Conservation (phyloP, 805 yeast species). For the Tetrapisispora iriomotensis region DNA sequence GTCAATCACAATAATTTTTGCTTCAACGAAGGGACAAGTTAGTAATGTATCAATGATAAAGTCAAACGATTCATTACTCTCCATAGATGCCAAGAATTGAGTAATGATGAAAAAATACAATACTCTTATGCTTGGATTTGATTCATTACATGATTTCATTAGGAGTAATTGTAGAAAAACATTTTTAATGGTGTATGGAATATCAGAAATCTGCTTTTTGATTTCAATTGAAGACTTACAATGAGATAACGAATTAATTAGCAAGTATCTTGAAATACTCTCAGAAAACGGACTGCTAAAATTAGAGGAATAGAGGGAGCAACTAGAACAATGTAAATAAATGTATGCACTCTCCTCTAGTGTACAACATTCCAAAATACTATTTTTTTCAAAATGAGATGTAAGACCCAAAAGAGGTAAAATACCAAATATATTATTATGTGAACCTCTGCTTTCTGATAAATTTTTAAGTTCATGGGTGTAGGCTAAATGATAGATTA, state of each 20-base stretch:
- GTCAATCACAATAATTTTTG: constrained; percentile 51
- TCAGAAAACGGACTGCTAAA: constrained; percentile 19
- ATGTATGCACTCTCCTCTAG: constrained; percentile 29
- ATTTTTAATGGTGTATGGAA: constrained; percentile 28
- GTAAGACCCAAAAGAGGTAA: constrained; percentile 22
- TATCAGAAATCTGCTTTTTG: constrained; percentile 6
- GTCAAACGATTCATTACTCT: constrained; percentile 47
- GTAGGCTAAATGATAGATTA: constrained; percentile 32
- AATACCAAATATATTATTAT: constrained; percentile 28
- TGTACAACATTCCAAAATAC: constrained; percentile 8
- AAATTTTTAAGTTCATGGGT: constrained; percentile 26
- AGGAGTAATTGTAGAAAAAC: constrained; percentile 37
- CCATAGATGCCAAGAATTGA: constrained; percentile 47
- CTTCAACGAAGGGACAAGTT: constrained; percentile 56
- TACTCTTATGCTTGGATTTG: constrained; percentile 31
- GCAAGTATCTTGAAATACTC: constrained; percentile 28
- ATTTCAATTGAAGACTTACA: constrained; percentile 12
- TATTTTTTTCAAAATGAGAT: too few species aligned
- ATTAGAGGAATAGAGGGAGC: constrained; percentile 27
- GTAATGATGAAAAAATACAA: constrained; percentile 52
- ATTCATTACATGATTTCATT: constrained; percentile 30
- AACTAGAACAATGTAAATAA: constrained; percentile 35
- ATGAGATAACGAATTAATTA: constrained; percentile 27
- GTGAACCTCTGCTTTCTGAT: constrained; percentile 22
- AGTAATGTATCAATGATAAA: constrained; percentile 58